phyloP scores from a whole-genome alignment of 345 rosid genomes.

The Gossypium turneri region DNA sequence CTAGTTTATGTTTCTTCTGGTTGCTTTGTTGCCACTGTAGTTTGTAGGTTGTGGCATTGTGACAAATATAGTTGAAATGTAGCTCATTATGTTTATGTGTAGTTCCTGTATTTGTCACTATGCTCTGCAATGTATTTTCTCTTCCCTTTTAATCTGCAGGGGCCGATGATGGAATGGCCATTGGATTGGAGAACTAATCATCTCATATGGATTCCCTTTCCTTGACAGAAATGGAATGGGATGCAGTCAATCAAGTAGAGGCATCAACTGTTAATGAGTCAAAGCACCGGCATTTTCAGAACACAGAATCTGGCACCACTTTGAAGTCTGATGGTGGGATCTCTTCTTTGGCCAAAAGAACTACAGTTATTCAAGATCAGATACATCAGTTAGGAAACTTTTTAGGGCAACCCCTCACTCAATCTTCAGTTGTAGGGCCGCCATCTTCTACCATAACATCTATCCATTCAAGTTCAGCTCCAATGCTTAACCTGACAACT shows the following conservation, averaged over 20 bases:
- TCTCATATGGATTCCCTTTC: constrained; percentile 63
- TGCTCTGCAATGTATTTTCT: constrained; percentile 29
- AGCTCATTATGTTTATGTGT: constrained; percentile 1
- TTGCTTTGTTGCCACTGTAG: neutral
- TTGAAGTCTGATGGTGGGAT: constrained; percentile 47
- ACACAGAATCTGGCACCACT: constrained; percentile 42
- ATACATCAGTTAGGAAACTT: constrained; percentile 66
- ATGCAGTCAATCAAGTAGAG: constrained; percentile 54
- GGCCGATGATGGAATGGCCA: constrained; percentile 46
- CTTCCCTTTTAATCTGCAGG: constrained; percentile 43
- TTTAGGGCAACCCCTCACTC: constrained; percentile 70
- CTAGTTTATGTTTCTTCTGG: constrained; percentile 3
- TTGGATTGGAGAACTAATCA: constrained; percentile 46
- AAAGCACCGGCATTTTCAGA: constrained; percentile 43
- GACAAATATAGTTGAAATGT: constrained; percentile 12
- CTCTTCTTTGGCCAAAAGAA: constrained; percentile 43
- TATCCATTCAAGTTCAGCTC: constrained; percentile 78
- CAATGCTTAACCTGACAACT: constrained; percentile 66
- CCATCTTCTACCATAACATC: constrained; percentile 80
- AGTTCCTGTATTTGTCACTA: constrained; percentile 28
- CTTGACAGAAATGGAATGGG: constrained; percentile 88
- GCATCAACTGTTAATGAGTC: constrained; percentile 42
- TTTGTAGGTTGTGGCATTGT: constrained; percentile 5
- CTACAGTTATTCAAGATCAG: constrained; percentile 55
- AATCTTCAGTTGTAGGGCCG: constrained; percentile 61